Evolutionary conservation across 805 yeast species (phyloP), one percentile per base, ranked within the genome.

Genomic region (Lachancea cidri): DNA sequence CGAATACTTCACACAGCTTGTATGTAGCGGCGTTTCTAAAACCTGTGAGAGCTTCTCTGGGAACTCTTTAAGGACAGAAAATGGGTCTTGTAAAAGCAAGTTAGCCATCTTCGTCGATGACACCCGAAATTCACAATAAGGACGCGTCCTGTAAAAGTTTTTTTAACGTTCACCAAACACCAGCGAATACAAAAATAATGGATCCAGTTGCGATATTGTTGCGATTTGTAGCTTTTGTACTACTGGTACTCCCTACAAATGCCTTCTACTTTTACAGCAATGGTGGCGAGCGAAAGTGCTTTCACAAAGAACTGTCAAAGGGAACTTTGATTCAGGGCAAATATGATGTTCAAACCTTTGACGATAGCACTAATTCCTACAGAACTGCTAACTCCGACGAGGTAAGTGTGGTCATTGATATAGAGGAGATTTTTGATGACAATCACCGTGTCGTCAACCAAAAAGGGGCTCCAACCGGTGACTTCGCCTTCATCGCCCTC

Each of bases 21-120:
- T 72, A 33, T 74, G 78, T 1, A 87, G 82, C 41, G 77, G 78
- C 9, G 75, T 76, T 33, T 53, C 58, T 9, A 87, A 64, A 0
- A 89, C 79, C 45, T 79, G 79, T 2, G 83, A 74, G n/a, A 86
- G 73, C 1, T 82, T 74, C 46, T 89, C 96, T 0, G 98, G 98
- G 53, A 76, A 89, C 57, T 89, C 98, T 55, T 86, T 87, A 16
- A 95, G 82, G 17, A 91, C 88, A 2, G 91, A 79, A 60, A 87
- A 86, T 3, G 97, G 97, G 62, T 89, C 98, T 48, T 86, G 76
- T 17, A 91, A 71, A 7, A 93, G 72, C 25, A 88, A 68, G 60
- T 89, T 89, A 53, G 62, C 58, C 49, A 45, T 51, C 18, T 13
- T 5, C 15, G 8, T 9, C 17, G 22, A 8, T 17, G 19, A 4